These are phyloP conservation scores for Coemansia furcata DNA, from an alignment of 192 early-diverging fungal genomes.

Conservation along the genomic window DNA sequence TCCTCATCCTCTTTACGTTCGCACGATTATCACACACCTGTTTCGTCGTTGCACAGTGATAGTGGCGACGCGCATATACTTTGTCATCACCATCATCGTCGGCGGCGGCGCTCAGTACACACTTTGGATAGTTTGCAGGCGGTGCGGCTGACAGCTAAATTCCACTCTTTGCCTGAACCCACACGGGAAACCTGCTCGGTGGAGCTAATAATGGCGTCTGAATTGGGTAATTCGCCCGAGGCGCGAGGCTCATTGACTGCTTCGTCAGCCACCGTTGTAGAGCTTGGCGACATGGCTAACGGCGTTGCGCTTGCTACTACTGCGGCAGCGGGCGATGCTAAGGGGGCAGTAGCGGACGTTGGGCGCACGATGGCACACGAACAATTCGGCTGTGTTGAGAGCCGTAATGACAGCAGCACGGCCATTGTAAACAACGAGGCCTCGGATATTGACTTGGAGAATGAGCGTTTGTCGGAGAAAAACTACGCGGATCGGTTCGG, in stretches of 20 bases:
- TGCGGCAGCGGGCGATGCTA: not conserved
- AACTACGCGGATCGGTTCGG: constrained; percentile 33
- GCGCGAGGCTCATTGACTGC: too few species aligned
- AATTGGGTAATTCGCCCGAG: not conserved
- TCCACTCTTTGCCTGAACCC: not conserved
- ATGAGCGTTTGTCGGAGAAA: not conserved
- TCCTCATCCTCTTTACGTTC: not conserved
- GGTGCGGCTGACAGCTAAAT: constrained; percentile 1
- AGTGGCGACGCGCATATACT: not conserved
- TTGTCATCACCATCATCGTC: not conserved
- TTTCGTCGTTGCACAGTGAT: not conserved
- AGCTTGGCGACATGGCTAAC: too few species aligned
- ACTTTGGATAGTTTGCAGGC: not conserved
- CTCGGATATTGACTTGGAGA: not conserved
- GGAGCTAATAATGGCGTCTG: not conserved
- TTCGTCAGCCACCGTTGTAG: too few species aligned
- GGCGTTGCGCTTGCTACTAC: too few species aligned
- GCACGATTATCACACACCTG: not conserved
- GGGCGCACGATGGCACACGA: not conserved
- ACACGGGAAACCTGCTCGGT: not conserved
- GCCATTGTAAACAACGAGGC: not conserved
- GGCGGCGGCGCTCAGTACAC: not conserved
- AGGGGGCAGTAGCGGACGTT: too few species aligned
- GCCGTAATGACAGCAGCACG: not conserved
- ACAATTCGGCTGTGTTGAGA: not conserved